Base-by-base conservation (phyloP, 768 basidiomycete genomes). In the Mycena vitilis region DNA sequence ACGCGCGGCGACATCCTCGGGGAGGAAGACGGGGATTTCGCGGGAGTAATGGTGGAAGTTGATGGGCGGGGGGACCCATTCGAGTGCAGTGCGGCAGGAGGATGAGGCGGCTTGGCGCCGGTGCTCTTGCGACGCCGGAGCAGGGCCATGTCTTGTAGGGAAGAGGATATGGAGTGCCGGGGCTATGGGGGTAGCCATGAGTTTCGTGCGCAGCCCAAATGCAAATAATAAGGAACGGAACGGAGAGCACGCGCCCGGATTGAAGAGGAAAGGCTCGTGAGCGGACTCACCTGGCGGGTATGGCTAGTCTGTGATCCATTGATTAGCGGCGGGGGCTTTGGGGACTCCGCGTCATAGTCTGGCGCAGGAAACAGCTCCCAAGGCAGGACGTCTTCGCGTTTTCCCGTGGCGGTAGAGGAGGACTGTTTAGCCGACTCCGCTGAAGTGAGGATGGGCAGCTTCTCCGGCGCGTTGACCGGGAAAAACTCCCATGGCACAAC, bases 301-400 rank as follows among this genome's bases (percentile, higher is more conserved):
- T 68, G 71, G 66, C 67, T 71, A 71, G 70, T 4, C 58, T 52
- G 49, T 38, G 63, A 51, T 56, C 63, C 71, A 38, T 68, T 65
- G 47, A 68, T 66, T 36, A 30, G 30, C 30, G 30, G 30, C 40
- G 49, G 63, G 44, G 66, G 38, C 2, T 59, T 60, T 20, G 75
- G 70, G n/a, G 75, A 11, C 40, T 40, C 71, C 63, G 74, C 73
- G 63, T 76, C 61, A 71, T 62, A 51, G 11, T 51, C 25, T 25
- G 70, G 54, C 77, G 78, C 73, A 34, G 78, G 78, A 45, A 73
- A 73, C 60, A 79, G 59, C 72, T 82, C 81, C 81, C 81, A 82
- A 67, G 79, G 79, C 60, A 74, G 70, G 18, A 80, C 78, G 51
- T 79, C 76, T 60, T 77, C 77, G 10, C 78, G 70, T 65, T 75